Percentiles rank a stretch among this genome's conserved stretches.
phyloP scores from a whole-genome alignment of 768 basidiomycete species.

The Brasilioporus rufonigricans region DNA sequence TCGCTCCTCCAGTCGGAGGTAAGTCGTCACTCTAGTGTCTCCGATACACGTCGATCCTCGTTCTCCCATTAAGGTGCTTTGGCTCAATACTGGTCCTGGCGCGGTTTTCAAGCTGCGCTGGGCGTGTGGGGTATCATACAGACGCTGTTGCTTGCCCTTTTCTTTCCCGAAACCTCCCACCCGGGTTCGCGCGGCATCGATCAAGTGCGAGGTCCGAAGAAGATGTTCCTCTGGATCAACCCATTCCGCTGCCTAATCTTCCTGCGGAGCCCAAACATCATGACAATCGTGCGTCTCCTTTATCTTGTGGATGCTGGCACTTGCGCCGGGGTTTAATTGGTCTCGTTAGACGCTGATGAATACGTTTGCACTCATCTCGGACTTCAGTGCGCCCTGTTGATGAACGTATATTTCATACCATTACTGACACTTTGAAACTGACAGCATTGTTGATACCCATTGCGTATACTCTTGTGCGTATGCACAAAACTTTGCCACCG shows the following conservation, averaged over 20 bases:
- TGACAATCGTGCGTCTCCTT: conserved; percentile 54
- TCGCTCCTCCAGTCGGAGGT: conserved; percentile 62
- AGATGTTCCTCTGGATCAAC: conserved; percentile 49
- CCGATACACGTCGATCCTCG: neutral
- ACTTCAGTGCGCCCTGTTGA: no score
- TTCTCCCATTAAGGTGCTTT: conserved; percentile 36
- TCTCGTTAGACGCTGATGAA: conserved; percentile 46
- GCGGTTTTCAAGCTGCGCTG: conserved; percentile 50
- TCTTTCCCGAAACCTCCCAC: conserved; percentile 68
- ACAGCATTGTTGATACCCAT: conserved; percentile 54
- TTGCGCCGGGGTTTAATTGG: no score
- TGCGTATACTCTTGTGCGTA: conserved; percentile 61
- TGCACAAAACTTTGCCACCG: neutral
- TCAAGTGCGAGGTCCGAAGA: conserved; percentile 30
- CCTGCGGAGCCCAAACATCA: conserved; percentile 58
- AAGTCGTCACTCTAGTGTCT: neutral
- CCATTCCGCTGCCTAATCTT: conserved; percentile 52
- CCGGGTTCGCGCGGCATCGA: conserved; percentile 57
- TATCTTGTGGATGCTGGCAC: no score
- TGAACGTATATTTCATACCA: no score
- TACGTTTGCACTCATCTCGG: conserved; percentile 24
- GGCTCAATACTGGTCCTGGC: conserved; percentile 66
- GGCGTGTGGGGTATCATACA: conserved; percentile 40
- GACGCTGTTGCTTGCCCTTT: conserved; percentile 39
- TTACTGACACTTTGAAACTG: neutral